These are phyloP conservation scores for Globisporangium alternatum DNA, from an alignment of 352 stramenopile genomes.

Conservation along the genomic window DNA sequence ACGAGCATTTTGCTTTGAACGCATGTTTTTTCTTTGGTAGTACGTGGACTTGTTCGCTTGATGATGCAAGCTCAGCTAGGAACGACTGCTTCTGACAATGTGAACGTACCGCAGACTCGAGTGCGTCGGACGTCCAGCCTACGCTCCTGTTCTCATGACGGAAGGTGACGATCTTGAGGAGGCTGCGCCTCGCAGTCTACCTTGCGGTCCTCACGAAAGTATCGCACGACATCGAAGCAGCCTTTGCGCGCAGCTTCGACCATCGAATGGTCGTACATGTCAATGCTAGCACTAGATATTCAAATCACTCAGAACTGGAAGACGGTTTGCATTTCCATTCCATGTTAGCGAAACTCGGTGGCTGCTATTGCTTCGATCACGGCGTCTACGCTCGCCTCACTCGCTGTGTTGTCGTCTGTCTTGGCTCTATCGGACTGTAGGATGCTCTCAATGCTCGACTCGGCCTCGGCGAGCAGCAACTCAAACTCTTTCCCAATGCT, in stretches of 20 bases:
- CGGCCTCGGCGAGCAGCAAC: conserved; percentile 59
- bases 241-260: background rate
- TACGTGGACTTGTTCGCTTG: no score
- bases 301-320: background rate
- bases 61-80: no score
- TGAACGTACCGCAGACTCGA: no score
- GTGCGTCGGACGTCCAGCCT: no score
- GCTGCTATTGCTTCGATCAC: conserved; percentile 16
- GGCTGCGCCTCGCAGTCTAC: background rate
- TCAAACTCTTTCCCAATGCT: conserved; percentile 73
- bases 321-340: background rate
- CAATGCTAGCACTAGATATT: no score
- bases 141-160: no score
- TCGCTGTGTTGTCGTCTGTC: conserved; percentile 3
- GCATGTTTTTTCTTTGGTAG: no score
- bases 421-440: conserved; percentile 10
- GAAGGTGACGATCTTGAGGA: background rate
- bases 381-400: conserved; percentile 12
- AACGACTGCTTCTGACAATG: no score
- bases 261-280: no score
- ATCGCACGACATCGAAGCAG: background rate
- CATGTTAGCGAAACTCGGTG: conserved; percentile 5
- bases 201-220: background rate
- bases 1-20: background rate
- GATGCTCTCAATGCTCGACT: conserved; percentile 65